Conservation (phyloP, 2,329 filamentous ascomycete genomes). For the Escovopsis sp. region DNA sequence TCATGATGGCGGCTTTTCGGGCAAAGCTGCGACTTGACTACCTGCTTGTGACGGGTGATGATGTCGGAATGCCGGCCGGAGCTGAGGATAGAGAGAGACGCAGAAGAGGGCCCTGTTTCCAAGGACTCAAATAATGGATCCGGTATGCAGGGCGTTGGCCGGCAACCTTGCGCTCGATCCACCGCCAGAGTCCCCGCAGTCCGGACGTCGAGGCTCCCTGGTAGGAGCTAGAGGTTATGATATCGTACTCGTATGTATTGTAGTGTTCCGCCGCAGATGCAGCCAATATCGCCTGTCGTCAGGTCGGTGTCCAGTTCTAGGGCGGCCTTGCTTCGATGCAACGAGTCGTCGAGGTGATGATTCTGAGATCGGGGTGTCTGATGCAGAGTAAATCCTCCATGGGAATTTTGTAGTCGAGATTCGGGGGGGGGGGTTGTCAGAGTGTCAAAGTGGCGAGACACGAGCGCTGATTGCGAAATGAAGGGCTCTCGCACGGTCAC, state of each 20-base stretch:
- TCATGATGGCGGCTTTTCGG: slow-evolving; percentile 1
- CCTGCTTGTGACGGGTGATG: too few species aligned
- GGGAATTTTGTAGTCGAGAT: not conserved
- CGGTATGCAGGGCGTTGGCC: too few species aligned
- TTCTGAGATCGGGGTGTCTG: not conserved
- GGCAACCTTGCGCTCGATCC: too few species aligned
- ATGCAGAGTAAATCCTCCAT: slow-evolving; percentile 6
- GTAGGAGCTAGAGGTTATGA: too few species aligned
- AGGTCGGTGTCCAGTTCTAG: slow-evolving; percentile 4
- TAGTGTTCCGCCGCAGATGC: not conserved
- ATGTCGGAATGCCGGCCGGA: too few species aligned
- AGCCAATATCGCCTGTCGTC: slow-evolving; percentile 2
- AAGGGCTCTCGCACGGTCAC: not conserved
- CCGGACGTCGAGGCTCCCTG: too few species aligned
- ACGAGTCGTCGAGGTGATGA: slow-evolving; percentile 1
- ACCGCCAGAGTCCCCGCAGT: too few species aligned
- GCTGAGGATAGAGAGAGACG: too few species aligned
- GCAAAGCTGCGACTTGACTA: too few species aligned
- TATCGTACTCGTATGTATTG: too few species aligned
- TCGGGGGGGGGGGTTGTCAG: not conserved
- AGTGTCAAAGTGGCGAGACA: not conserved
- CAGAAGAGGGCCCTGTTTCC: too few species aligned
- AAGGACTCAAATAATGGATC: too few species aligned
- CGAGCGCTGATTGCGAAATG: not conserved
- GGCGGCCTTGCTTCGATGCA: slow-evolving; percentile 1